Percentiles rank a stretch among this genome's conserved stretches.
Evolutionary conservation across 805 yeast species (phyloP).

Genomic region (Ogataea wickerhamii): DNA sequence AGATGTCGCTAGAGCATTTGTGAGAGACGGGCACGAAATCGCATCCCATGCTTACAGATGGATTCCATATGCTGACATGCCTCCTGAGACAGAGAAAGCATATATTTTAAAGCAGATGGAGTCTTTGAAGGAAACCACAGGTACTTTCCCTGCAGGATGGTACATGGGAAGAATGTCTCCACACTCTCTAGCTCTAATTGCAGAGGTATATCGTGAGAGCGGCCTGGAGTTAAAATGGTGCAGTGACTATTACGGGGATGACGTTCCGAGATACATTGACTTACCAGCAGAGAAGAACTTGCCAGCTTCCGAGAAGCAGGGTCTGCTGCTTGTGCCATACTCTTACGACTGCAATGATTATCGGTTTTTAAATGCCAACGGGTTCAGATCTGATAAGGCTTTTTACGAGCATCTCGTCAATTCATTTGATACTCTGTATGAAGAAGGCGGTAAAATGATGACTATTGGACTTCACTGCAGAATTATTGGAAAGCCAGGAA

Average conservation of each 20-base stretch:
- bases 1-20: conserved; percentile 33
- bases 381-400: conserved; percentile 27
- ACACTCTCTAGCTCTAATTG: conserved; percentile 32
- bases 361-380: conserved; percentile 23
- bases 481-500: conserved; percentile 36
- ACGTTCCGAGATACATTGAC: conserved; percentile 36
- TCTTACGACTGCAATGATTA: conserved; percentile 28
- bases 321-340: conserved; percentile 29
- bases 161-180: conserved; percentile 35
- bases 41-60: conserved; percentile 39
- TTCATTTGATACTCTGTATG: conserved; percentile 36
- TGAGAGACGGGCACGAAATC: conserved; percentile 37
- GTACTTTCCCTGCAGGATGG: conserved; percentile 35
- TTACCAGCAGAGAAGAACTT: conserved; percentile 27
- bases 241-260: conserved; percentile 37
- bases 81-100: conserved; percentile 34
- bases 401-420: conserved; percentile 32
- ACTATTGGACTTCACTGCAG: conserved; percentile 37
- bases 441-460: conserved; percentile 38
- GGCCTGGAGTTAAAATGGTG: conserved; percentile 33
- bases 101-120: conserved; percentile 31
- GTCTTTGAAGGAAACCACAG: conserved; percentile 31
- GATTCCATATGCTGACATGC: conserved; percentile 31
- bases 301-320: conserved; percentile 20
- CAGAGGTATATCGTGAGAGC: conserved; percentile 33